Percentiles rank a stretch among this genome's conserved stretches.
phyloP scores from a whole-genome alignment of 306 rosid species.

The Acacia acuminata region DNA sequence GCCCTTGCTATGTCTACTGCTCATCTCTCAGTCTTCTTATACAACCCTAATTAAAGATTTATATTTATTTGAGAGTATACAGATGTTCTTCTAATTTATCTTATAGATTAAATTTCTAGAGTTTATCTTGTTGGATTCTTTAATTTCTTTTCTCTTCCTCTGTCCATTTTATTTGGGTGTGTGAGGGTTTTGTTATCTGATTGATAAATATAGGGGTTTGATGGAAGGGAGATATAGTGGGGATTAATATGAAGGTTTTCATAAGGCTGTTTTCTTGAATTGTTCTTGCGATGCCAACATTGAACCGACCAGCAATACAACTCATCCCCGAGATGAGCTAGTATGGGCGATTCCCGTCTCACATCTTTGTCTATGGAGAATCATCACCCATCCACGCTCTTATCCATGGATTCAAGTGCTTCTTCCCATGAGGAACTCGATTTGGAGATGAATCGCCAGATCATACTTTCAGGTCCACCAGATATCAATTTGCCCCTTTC shows the following conservation, averaged over 20 bases:
- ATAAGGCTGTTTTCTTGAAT: conserved; percentile 45
- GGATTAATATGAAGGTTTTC: conserved; percentile 57
- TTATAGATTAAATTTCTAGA: not conserved
- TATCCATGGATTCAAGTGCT: conserved; percentile 54
- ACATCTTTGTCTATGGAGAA: conserved; percentile 46
- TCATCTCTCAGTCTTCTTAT: not conserved
- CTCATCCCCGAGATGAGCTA: conserved; percentile 41
- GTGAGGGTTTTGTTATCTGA: conserved; percentile 55
- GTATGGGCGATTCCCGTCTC: conserved; percentile 50
- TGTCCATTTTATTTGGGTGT: conserved; percentile 36
- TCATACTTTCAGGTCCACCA: conserved; percentile 42
- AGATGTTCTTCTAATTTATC: not conserved
- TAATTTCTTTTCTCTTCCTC: not conserved
- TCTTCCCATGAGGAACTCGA: conserved; percentile 46
- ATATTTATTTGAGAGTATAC: not conserved
- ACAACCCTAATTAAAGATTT: not conserved
- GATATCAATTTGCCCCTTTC: conserved; percentile 52
- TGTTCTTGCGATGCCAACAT: conserved; percentile 42
- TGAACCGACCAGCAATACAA: conserved; percentile 44
- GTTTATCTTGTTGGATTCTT: not conserved
- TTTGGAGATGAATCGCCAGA: conserved; percentile 44
- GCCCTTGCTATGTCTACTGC: not conserved
- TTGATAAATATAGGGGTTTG: conserved; percentile 65
- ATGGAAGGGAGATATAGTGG: conserved; percentile 86
- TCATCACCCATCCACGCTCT: conserved; percentile 43